Evolutionary conservation across 2,329 filamentous ascomycete genomes (phyloP), one percentile per base, ranked within the genome.

Genomic region (Esteya vermicola): DNA sequence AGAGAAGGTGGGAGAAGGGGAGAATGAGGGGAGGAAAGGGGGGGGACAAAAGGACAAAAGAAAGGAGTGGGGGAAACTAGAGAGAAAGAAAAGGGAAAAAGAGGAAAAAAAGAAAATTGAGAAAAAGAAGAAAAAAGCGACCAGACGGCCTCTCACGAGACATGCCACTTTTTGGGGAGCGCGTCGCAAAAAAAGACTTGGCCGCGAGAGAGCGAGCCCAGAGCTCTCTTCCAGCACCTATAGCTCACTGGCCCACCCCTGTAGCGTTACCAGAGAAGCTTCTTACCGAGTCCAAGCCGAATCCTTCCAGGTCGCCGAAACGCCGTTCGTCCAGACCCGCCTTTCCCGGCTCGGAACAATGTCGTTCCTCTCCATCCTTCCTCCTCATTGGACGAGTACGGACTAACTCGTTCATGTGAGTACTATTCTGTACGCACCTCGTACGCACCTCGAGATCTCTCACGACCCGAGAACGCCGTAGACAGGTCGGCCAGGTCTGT

Each of bases 301-400:
- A 36, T 26, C n/a, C n/a, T n/a, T 14, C 7, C 34, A 20, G 12
- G 6, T 1, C 9, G 14, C 35, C 6, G 25, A 28, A 38, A 27
- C 32, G 27, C 36, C 36, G 35, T 38, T 38, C 36, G 36, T 28
- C 36, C 36, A 38, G 28, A 14, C n/a, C n/a, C n/a, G n/a, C n/a
- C n/a, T n/a, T n/a, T 4, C 28, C 4, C 28, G 36, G 36, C 28
- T 16, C 36, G 36, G 27, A 38, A 25, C 19, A 38, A 38, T 6
- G 3, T 38, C 32, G 10, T 18, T 38, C 27, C 36, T 27, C 9
- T 12, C 13, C 7, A 4, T 8, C 7, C 13, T 6, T 16, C 7
- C 8, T 16, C 22, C 25, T n/a, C 12, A 38, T 38, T 38, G 36
- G 36, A 9, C 36, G 10, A 23, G n/a, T n/a, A n/a, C n/a, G n/a